Evolutionary conservation across 345 rosid species (phyloP).

Genomic region (Melaleuca quinquenervia): DNA sequence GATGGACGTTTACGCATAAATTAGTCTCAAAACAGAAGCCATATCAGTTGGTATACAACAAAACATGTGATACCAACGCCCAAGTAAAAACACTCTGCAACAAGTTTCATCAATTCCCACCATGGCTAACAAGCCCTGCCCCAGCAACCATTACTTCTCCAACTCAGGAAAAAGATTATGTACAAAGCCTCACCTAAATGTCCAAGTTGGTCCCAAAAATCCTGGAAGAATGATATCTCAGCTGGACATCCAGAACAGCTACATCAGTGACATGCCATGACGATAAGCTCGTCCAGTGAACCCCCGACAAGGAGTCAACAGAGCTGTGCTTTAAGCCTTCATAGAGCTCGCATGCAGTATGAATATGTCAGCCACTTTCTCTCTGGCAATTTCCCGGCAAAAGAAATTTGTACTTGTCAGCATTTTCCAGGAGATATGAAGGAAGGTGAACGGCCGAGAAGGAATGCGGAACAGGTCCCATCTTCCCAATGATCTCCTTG

Average conservation of each 20-base stretch:
- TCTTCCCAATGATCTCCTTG: slow-evolving; percentile 48
- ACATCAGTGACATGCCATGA: slow-evolving; percentile 4
- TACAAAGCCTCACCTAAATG: slow-evolving; percentile 26
- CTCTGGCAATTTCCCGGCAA: slow-evolving; percentile 53
- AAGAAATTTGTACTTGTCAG: slow-evolving; percentile 42
- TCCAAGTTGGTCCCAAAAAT: slow-evolving; percentile 12
- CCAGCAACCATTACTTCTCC: not conserved
- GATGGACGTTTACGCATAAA: not conserved
- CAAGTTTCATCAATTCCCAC: not conserved
- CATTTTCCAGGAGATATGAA: slow-evolving; percentile 44
- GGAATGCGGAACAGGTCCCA: slow-evolving; percentile 62
- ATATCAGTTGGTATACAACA: not conserved
- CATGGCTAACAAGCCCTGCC: not conserved
- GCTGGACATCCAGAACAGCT: not conserved
- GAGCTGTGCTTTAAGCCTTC: not conserved
- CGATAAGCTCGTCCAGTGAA: slow-evolving; percentile 5
- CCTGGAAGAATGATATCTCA: not conserved
- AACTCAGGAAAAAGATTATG: slow-evolving; percentile 8
- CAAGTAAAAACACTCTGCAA: not conserved
- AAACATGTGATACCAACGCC: not conserved
- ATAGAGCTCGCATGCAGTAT: not conserved
- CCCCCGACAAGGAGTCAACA: not conserved
- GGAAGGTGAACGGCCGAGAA: slow-evolving; percentile 60
- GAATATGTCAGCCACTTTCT: slow-evolving; percentile 34
- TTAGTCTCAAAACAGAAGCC: not conserved